Conservation (phyloP, 805 yeast species). For the Saccharomycopsis babjevae region DNA sequence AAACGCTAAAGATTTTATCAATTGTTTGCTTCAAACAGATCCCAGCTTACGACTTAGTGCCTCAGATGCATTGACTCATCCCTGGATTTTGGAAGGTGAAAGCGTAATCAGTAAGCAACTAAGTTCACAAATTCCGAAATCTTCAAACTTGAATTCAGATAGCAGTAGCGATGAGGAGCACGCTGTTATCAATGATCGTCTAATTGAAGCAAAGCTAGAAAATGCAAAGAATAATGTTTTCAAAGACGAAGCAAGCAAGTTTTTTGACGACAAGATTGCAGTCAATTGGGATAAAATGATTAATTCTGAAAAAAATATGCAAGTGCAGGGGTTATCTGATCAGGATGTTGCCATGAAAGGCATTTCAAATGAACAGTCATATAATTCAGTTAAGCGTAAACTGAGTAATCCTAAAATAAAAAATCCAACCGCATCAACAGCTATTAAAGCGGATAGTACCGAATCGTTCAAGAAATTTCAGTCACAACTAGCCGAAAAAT, state of each 20-base stretch:
- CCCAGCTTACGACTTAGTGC: slow-evolving; percentile 70
- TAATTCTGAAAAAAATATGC: not conserved
- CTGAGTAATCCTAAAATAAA: slow-evolving; percentile 17
- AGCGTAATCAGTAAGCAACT: not conserved
- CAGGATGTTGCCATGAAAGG: too few relatives aligned
- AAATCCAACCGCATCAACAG: not conserved
- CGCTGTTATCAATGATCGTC: not conserved
- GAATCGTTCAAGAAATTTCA: not conserved
- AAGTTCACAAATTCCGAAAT: not conserved
- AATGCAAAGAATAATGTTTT: too few relatives aligned
- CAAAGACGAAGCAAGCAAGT: too few relatives aligned
- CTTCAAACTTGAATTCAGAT: not conserved
- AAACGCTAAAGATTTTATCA: slow-evolving; percentile 65
- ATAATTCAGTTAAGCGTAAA: too few relatives aligned
- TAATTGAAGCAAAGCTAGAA: too few relatives aligned
- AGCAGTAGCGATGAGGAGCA: not conserved
- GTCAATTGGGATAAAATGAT: not conserved
- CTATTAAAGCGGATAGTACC: not conserved
- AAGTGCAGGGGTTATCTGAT: slow-evolving; percentile 16
- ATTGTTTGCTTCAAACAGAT: slow-evolving; percentile 62
- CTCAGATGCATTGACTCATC: slow-evolving; percentile 60
- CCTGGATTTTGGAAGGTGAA: slow-evolving; percentile 52
- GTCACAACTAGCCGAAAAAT: not conserved
- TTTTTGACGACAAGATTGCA: not conserved
- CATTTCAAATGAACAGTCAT: too few relatives aligned